Base-by-base conservation (phyloP, 1,139 yeast genomes). In the Pichia sp. region DNA sequence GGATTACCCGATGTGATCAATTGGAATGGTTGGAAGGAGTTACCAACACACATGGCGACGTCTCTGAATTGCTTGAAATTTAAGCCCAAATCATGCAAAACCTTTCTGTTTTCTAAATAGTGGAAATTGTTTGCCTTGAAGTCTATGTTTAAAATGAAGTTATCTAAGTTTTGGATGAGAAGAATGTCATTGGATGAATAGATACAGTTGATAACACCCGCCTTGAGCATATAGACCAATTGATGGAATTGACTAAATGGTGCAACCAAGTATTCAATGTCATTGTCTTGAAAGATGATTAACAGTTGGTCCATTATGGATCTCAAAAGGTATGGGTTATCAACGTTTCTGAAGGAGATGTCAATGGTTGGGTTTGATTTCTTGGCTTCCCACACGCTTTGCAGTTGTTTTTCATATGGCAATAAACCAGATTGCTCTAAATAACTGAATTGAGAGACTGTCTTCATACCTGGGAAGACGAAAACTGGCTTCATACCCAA, bases 211-310 rank as follows among this genome's bases (percentile, higher is more conserved):
- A 91, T 77, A 37, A 75, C 66, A 3, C 70, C 73, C 27, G 67
- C 62, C 42, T 69, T 73, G 46, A 75, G 76, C 58, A 91, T 69
- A 59, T 88, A 89, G 10, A 88, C 79, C 57, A 93, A 72, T 66
- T 93, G 98, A 46, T 86, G 80, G 64, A 90, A 81, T 0, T 97
- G 81, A 47, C 83, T 77, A 61, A 83, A 90, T 2, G 99, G 99
- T 30, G 96, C 85, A 17, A 90, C 79, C 51, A 89, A 66, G 61
- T 78, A 91, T 53, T 83, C 85, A 24, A 88, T 70, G 3, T 72
- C 76, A 46, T 76, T 71, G 22, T 75, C 77, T 42, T 76, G 73
- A 52, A 93, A 77, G 51, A 78, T 76, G 34, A 73, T 68, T 51
- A 86, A 70, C 53, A 88, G 69, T 53, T 81, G 83, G 46, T 75